Evolutionary conservation across 2,329 filamentous ascomycete genomes (phyloP), one percentile per base, ranked within the genome.

Genomic region (Nigrospora oryzae): DNA sequence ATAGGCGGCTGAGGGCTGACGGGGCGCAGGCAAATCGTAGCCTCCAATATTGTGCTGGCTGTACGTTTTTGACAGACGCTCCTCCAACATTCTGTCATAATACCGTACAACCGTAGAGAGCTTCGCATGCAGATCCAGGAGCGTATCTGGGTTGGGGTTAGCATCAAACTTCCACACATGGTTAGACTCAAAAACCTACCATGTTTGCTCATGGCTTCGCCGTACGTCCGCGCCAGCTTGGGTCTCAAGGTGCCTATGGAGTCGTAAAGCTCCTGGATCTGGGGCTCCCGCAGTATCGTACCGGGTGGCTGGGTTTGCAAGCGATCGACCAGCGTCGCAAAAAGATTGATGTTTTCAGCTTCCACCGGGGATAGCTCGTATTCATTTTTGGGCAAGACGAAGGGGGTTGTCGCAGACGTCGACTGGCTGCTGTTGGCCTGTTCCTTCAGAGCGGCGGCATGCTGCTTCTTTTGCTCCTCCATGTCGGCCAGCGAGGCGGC

Each of bases 161-260:
- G 66, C 39, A 44, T 31, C 5, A 14, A n/a, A 12, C 34, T 30
- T 44, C 15, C 19, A n/a, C 11, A 47, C 34, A 19, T 11, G 5
- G 30, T 11, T 11, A 28, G 11, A 6, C 16, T 12, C 7, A 14
- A 34, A 34, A 40, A 67, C 80, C 61, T 70, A 88, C 88, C 90
- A 64, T 97, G 93, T 66, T 98, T 98, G 77, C 93, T 97, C 93
- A 98, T 97, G 0, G 93, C 96, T 69, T 98, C 93, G 45, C 93
- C 93, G 60, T 97, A 96, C 0, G 91, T 96, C 46, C 93, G 80
- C 5, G 93, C 93, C 45, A 98, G 73, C 64, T 98, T 98, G 2
- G 93, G 93, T 41, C 93, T 79, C 50, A 98, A 70, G 14, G 89
- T 77, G n/a, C 91, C 89, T 56, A 98, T 97, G 56, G 90, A 94